Conservation (phyloP, 2,329 filamentous ascomycete genomes). For the Ophiostoma piceae region DNA sequence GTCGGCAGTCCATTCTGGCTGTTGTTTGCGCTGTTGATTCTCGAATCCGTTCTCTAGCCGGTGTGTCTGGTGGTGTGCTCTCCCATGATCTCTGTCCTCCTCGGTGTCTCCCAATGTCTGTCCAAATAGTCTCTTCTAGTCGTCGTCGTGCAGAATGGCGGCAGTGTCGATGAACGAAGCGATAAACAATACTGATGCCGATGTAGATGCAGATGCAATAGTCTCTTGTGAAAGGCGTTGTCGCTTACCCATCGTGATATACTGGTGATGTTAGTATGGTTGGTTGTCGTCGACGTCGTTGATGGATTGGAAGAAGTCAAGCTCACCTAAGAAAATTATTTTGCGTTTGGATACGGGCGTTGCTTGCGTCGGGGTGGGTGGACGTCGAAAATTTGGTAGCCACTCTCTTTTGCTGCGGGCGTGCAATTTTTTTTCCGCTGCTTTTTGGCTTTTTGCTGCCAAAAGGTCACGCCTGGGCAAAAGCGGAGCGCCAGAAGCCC, state of each 20-base stretch:
- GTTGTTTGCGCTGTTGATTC: background rate
- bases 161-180: background rate
- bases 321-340: conserved; percentile 28
- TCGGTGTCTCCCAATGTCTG: background rate
- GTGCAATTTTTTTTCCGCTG: conserved; percentile 25
- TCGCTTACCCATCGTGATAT: conserved; percentile 18
- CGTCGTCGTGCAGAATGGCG: conserved; percentile 17
- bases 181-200: background rate
- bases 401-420: conserved; percentile 14
- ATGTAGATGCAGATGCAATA: background rate
- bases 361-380: conserved; percentile 21
- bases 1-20: background rate
- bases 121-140: background rate
- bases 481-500: conserved; percentile 19
- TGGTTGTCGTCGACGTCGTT: conserved; percentile 31
- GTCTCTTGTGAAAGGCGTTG: background rate
- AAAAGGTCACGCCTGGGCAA: conserved; percentile 12
- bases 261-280: conserved; percentile 24
- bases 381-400: conserved; percentile 26
- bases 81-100: conserved; percentile 1
- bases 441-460: no score
- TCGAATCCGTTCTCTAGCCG: background rate
- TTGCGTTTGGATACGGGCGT: conserved; percentile 25
- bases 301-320: conserved; percentile 20
- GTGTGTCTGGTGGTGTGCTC: background rate